Percentiles rank a stretch among this genome's conserved stretches.
These are phyloP conservation scores for Oryza brachyantha DNA, from an alignment of 176 grass and related monocot species.

Conservation along the genomic window DNA sequence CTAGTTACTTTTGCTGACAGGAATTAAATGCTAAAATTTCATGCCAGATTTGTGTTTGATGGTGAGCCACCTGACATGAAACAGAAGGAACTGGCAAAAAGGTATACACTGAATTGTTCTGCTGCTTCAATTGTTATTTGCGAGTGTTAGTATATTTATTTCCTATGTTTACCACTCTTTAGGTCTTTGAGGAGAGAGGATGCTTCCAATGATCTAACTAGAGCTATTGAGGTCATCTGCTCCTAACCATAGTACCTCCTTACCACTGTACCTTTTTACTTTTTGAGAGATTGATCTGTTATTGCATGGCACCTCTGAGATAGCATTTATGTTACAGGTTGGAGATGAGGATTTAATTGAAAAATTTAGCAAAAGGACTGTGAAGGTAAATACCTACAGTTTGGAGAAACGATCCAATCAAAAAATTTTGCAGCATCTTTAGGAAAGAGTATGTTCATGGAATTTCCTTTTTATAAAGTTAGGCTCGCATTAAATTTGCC, in stretches of 20 bases:
- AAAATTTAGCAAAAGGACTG: constrained; percentile 92
- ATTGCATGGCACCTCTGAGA: constrained; percentile 28
- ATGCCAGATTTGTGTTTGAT: constrained; percentile 90
- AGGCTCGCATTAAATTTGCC: not conserved
- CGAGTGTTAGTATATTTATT: not conserved
- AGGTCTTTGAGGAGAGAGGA: constrained; percentile 74
- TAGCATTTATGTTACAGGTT: constrained; percentile 51
- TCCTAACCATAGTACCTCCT: constrained; percentile 14
- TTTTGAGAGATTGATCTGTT: not conserved
- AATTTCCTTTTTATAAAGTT: constrained; percentile 22
- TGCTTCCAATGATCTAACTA: constrained; percentile 64
- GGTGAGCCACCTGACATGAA: constrained; percentile 88
- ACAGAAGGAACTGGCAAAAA: constrained; percentile 77
- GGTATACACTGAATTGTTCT: constrained; percentile 33
- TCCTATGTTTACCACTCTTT: constrained; percentile 23
- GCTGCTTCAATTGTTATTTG: constrained; percentile 19
- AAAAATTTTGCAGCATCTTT: not conserved
- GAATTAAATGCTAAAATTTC: constrained; percentile 14
- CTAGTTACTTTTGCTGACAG: constrained; percentile 13
- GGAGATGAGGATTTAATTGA: constrained; percentile 76
- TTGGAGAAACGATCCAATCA: constrained; percentile 10
- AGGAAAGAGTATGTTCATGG: not conserved
- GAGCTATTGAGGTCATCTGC: constrained; percentile 69
- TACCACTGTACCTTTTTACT: not conserved
- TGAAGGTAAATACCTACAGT: constrained; percentile 53